Evolutionary conservation across 495 filamentous ascomycete genomes (phyloP), one percentile per base, ranked within the genome.

Genomic region (Penicillium chermesinum): DNA sequence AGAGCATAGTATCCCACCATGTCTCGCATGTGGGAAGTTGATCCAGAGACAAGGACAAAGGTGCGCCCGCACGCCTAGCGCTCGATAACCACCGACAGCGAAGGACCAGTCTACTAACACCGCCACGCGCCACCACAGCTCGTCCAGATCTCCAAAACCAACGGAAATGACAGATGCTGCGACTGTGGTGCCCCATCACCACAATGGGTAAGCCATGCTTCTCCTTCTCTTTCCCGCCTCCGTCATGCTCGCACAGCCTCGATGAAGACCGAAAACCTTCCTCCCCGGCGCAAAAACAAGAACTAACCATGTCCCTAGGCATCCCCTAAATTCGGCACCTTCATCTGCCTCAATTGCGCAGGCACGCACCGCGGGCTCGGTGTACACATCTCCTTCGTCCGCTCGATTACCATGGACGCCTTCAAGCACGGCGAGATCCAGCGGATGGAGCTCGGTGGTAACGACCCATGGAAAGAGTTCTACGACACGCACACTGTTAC

Each of bases 321-420:
- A 34, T 84, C 80, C 37, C 83, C 83, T 46, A 86, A 86, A 73
- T 82, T 86, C 64, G 81, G 81, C 54, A 87, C 94, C 67, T 98
- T 98, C 69, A 96, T 97, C 73, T 98, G 93, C 69, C 83, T 98
- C 36, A 87, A 83, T 50, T 98, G 93, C 72, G 93, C 93, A 40
- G 93, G 93, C 52, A 88, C 89, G 20, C 93, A 98, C 72, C 87
- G 93, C 55, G 87, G 89, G 2, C 80, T 98, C 13, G 93, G 93
- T 43, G 93, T 98, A 20, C 93, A 98, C 74, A 95, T 98, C 61
- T 96, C 89, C 61, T 98, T 98, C 71, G 89, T 98, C 44, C 86
- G 93, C 52, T 88, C 82, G 49, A 89, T 97, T 53, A 94, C 87
- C 38, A 98, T 98, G 93, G 93, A 98, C 74, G 86, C 87, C 48